Evolutionary conservation across 345 rosid species (phyloP).

Genomic region (Raphanus raphanistrum): DNA sequence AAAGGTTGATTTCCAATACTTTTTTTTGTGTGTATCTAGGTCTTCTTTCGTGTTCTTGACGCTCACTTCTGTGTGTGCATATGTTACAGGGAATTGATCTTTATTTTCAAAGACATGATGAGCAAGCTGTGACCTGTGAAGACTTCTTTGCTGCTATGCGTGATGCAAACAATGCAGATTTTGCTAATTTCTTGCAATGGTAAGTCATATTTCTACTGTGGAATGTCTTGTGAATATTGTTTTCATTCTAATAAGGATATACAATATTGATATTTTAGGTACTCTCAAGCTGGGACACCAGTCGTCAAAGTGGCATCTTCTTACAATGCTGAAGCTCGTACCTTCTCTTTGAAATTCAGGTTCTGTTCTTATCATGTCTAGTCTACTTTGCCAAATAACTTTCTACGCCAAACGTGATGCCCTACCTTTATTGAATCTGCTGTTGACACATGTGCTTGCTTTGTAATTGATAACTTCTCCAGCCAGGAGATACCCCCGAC

Average conservation of each 20-base stretch:
- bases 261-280: slow-evolving; percentile 53
- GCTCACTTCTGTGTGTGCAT: slow-evolving; percentile 19
- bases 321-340: slow-evolving; percentile 69
- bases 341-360: slow-evolving; percentile 91
- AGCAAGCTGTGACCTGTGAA: slow-evolving; percentile 98
- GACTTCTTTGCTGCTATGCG: slow-evolving; percentile 96
- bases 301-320: slow-evolving; percentile 73
- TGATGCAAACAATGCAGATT: slow-evolving; percentile 94
- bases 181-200: slow-evolving; percentile 93
- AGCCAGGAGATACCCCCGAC: slow-evolving; percentile 90
- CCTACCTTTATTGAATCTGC: neutral
- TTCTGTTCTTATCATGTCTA: slow-evolving; percentile 26
- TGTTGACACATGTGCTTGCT: slow-evolving; percentile 18
- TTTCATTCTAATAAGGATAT: slow-evolving; percentile 6
- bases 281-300: slow-evolving; percentile 99
- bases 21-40: neutral
- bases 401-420: neutral
- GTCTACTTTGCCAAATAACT: neutral
- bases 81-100: slow-evolving; percentile 91
- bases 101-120: slow-evolving; percentile 89
- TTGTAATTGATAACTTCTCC: slow-evolving; percentile 25
- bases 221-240: slow-evolving; percentile 8
- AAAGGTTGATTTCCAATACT: slow-evolving; percentile 53
- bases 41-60: neutral
- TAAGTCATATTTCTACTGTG: slow-evolving; percentile 27